Conservation (phyloP, 345 rosid species). For the Euphorbia tirucalli region DNA sequence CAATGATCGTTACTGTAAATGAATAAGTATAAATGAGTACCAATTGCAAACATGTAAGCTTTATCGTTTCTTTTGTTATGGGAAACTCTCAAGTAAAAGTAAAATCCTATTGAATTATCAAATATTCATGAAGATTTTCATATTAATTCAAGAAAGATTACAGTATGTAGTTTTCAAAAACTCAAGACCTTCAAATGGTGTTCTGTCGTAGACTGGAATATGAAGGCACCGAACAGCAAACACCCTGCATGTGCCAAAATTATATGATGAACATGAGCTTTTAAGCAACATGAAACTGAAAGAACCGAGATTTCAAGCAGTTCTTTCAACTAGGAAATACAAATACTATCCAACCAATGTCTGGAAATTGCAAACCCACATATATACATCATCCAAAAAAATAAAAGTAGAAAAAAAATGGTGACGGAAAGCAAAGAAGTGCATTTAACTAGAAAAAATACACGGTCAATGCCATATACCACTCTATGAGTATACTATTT, state of each 20-base stretch:
- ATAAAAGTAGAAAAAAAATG: too few species aligned
- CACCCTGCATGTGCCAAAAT: constrained; percentile 46
- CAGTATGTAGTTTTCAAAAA: neutral
- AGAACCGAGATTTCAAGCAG: neutral
- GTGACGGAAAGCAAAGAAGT: too few species aligned
- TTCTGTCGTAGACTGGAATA: constrained; percentile 69
- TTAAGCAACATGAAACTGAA: neutral
- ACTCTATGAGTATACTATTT: too few species aligned
- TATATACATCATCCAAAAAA: neutral
- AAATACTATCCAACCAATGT: neutral
- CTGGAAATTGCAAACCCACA: neutral
- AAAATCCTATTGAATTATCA: neutral
- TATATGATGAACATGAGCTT: neutral
- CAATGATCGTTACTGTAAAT: neutral
- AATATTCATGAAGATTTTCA: neutral
- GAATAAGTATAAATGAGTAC: neutral
- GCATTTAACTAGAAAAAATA: neutral
- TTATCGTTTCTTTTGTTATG: neutral
- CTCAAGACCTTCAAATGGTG: constrained; percentile 64
- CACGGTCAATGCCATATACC: neutral
- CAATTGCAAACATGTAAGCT: neutral
- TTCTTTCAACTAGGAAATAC: neutral
- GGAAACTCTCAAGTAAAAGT: neutral
- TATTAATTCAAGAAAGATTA: neutral
- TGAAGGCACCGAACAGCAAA: constrained; percentile 84